Base-by-base conservation (phyloP, 2,329 filamentous ascomycete genomes). In the Boeremia exigua region DNA sequence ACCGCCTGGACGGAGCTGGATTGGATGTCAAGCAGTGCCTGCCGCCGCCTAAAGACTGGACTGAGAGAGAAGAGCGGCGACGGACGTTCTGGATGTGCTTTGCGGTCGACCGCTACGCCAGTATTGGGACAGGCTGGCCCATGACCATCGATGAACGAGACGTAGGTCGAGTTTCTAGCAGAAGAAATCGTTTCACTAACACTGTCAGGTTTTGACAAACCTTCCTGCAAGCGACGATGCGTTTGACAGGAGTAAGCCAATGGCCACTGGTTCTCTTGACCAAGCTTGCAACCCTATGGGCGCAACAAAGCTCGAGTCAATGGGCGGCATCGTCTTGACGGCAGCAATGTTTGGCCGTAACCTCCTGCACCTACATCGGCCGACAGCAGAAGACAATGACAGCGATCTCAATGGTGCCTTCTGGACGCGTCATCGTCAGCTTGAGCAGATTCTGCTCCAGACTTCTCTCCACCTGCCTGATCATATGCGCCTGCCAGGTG, bases 51-150 rank as follows among this genome's bases (percentile, higher is more conserved):
- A 88, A 88, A 69, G 95, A 99, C 75, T 97, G 92, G 92, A 96
- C 91, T 0, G 95, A 98, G 73, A 84, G 86, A 52, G 95, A 98
- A 77, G 95, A 99, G 74, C 84, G 95, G 63, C 84, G 95, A 48
- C 84, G 95, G 61, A 96, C 92, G 0, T 98, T 98, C 65, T 99
- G 95, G 95, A 89, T 95, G 86, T 86, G 90, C 3, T 98, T 96
- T 70, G 92, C 89, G 65, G 81, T 92, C 60, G 95, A 98, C 70
- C 86, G 95, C 48, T 98, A 96, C 76, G 91, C 92, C 6, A 97
- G 92, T 68, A 95, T 97, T 53, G 95, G 95, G 30, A 98, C 95
- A 2, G 95, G 95, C 6, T 98, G 95, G 95, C 95, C 95, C 0
- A 94, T 98, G 90, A 87, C 85, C 0, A 86, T 98, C 50, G 94